Conservation (phyloP, 352 stramenopile species). For the Pythium graminicola region DNA sequence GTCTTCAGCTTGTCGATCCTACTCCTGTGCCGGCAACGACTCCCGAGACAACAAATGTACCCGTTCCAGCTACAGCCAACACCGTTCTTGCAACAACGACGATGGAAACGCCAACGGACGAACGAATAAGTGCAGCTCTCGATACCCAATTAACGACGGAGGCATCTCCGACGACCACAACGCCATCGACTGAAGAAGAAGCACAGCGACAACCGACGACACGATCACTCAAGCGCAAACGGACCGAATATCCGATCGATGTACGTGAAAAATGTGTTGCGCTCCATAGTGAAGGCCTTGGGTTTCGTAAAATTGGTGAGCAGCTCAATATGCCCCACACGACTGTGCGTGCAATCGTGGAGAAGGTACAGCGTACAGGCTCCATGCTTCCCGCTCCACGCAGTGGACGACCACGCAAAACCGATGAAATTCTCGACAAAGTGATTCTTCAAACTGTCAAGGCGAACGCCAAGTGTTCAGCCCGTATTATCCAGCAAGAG, state of each 20-base stretch:
- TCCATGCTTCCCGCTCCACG: slow-evolving; percentile 39
- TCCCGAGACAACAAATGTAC: neutral
- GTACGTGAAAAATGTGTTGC: slow-evolving; percentile 48
- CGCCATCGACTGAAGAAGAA: neutral
- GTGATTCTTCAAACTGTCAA: slow-evolving; percentile 59
- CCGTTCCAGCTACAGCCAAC: neutral
- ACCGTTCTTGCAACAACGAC: neutral
- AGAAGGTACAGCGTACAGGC: slow-evolving; percentile 54
- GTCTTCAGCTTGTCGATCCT: slow-evolving; percentile 10
- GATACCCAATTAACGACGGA: too few species aligned
- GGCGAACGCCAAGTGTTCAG: slow-evolving; percentile 49
- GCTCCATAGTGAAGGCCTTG: slow-evolving; percentile 43
- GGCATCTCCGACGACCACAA: too few species aligned
- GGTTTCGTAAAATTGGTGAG: slow-evolving; percentile 55
- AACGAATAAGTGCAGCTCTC: too few species aligned
- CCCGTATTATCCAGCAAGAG: slow-evolving; percentile 52
- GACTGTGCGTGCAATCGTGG: slow-evolving; percentile 62
- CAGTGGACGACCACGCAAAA: slow-evolving; percentile 55
- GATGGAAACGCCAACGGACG: too few species aligned
- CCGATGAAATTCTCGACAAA: slow-evolving; percentile 53
- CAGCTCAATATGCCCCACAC: slow-evolving; percentile 60
- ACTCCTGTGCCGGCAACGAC: neutral
- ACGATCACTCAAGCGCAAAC: slow-evolving; percentile 27
- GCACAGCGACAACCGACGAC: neutral
- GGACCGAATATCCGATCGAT: slow-evolving; percentile 51